Percentiles rank a stretch among this genome's conserved stretches.
Conservation (phyloP, 1,284 basidiomycete genomes). For the Puccinia polysora region DNA sequence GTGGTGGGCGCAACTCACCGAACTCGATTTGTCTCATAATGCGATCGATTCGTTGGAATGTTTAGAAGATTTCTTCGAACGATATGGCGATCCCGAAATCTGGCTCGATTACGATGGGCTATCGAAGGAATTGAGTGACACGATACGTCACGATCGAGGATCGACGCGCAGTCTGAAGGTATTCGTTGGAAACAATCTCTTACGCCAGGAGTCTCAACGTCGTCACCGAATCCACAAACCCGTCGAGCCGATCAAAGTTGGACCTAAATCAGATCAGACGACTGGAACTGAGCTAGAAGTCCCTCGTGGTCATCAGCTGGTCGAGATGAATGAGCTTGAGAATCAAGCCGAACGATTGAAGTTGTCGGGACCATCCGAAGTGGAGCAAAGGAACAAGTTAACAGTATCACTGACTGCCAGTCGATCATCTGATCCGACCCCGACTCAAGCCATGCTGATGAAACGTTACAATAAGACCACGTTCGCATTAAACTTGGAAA, state of each 20-base stretch:
- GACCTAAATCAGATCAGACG: background rate
- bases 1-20: background rate
- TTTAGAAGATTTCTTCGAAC: conserved; percentile 31
- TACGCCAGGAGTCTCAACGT: conserved; percentile 33
- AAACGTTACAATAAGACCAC: conserved; percentile 3
- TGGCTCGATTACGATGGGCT: conserved; percentile 27
- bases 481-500: conserved; percentile 14
- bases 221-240: background rate
- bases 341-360: too few species aligned
- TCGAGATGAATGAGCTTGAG: too few species aligned
- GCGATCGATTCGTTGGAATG: conserved; percentile 37
- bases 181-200: conserved; percentile 22
- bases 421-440: background rate
- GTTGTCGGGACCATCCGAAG: background rate
- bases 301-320: too few species aligned
- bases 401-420: background rate
- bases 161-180: conserved; percentile 8
- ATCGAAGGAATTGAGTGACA: conserved; percentile 7
- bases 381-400: background rate
- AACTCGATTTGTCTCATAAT: conserved; percentile 37
- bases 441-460: conserved; percentile 11
- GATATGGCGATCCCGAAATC: background rate
- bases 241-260: background rate
- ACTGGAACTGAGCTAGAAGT: too few species aligned
- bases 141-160: background rate